phyloP scores from a whole-genome alignment of 306 rosid species.

The Parietaria judaica region DNA sequence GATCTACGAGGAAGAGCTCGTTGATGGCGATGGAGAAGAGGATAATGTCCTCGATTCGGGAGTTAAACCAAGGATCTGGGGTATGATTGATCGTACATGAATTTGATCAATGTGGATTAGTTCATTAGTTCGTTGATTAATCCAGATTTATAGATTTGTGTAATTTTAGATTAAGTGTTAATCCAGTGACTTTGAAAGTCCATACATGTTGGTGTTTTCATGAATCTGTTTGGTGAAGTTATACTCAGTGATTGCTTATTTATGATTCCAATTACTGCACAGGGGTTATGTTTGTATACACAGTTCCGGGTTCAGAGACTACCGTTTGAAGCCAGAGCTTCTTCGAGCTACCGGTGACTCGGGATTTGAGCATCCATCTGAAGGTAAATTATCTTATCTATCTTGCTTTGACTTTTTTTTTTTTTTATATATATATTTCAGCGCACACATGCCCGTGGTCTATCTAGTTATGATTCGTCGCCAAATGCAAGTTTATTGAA shows the following conservation, averaged over 20 bases:
- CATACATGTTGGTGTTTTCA: no score
- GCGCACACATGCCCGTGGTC: no score
- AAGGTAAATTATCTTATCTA: conserved; percentile 46
- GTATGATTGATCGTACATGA: neutral
- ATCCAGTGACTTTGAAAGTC: no score
- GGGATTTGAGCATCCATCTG: conserved; percentile 98
- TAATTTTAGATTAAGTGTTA: no score
- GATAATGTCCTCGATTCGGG: conserved; percentile 87
- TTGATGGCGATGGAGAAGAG: conserved; percentile 90
- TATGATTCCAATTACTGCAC: neutral
- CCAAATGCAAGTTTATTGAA: no score
- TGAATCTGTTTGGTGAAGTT: no score
- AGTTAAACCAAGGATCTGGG: conserved; percentile 40
- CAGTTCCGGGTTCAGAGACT: conserved; percentile 99
- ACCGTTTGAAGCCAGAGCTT: conserved; percentile 96
- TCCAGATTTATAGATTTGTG: no score
- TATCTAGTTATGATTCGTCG: no score
- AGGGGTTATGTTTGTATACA: conserved; percentile 99
- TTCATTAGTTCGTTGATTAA: no score
- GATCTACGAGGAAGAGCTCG: conserved; percentile 94
- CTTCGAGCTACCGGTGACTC: conserved; percentile 98
- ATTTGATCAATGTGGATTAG: no score
- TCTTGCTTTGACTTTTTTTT: neutral
- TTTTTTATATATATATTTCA: no score
- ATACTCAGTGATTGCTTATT: no score